Base-by-base conservation (phyloP, 306 rosid genomes). In the Begonia fuchsioides region DNA sequence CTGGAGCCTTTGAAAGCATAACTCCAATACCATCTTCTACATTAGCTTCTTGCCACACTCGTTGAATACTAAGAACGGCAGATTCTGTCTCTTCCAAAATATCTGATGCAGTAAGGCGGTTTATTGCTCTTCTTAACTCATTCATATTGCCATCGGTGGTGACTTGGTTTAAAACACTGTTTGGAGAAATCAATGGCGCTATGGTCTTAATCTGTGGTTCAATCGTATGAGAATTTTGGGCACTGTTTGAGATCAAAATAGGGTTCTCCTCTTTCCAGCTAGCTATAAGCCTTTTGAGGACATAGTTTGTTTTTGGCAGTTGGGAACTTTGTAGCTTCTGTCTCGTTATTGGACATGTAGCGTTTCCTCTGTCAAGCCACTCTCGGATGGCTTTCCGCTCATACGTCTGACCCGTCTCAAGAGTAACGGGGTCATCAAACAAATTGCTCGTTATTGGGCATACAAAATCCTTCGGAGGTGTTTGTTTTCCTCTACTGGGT, bases 351-450 rank as follows among this genome's bases (percentile, higher is more conserved):
- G 97, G 95, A 68, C 97, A 84, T 10, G 87, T 72, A 39, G 66
- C 64, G 70, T 84, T 81, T 17, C 93, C 97, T 60, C 80, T 70
- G 45, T 76, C 80, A 39, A 84, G 73, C 97, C 97, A 90, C 62
- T 90, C 93, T 45, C 79, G 93, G 10, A 81, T 90, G 6, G 97
- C 97, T 62, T 48, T 64, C 9, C 95, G 82, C 76, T 90, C 97
- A 49, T 74, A 90, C 53, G 97, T 84, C 58, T 90, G 95, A 17
- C 95, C 97, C 7, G 95, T 90, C 70, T 90, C 95, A 38, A 90
- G 82, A 38, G 97, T 90, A 57, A 90, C 97, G 0, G 97, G 97
- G 61, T 90, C 97, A 62, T 84, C 74, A 73, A 88, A 88, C 13
- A 88, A 54, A 64, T 80, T 73, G 68, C 87, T 78, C 13, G 95